These are phyloP conservation scores for Flaveria bidentis DNA, from an alignment of 129 eudicot species.

Conservation along the genomic window DNA sequence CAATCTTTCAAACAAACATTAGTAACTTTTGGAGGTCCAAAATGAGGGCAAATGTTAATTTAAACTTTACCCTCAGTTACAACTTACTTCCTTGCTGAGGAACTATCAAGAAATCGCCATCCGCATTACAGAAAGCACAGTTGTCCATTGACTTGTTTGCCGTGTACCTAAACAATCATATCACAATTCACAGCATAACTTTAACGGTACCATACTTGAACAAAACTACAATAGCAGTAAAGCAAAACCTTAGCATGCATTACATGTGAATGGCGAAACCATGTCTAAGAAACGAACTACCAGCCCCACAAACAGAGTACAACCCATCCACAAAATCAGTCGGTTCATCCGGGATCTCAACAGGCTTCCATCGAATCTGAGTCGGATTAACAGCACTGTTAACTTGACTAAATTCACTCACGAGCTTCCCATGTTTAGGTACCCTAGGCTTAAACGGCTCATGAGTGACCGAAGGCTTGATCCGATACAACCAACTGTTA, in stretches of 20 bases:
- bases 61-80: background rate
- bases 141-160: slow-evolving; percentile 93
- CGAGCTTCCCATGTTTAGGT: slow-evolving; percentile 68
- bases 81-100: slow-evolving; percentile 96
- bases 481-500: slow-evolving; percentile 86
- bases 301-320: slow-evolving; percentile 91
- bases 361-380: slow-evolving; percentile 91
- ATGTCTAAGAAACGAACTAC: slow-evolving; percentile 92
- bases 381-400: slow-evolving; percentile 86
- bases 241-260: slow-evolving; percentile 22
- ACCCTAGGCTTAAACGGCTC: slow-evolving; percentile 80
- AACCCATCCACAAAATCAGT: slow-evolving; percentile 82
- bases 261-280: slow-evolving; percentile 99
- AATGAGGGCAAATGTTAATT: background rate
- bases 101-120: slow-evolving; percentile 95
- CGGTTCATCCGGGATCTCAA: slow-evolving; percentile 56
- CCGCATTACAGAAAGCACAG: slow-evolving; percentile 95
- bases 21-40: slow-evolving; percentile 15
- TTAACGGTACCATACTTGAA: background rate
- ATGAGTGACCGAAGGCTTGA: slow-evolving; percentile 96
- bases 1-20: background rate
- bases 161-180: slow-evolving; percentile 53
- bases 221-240: background rate
- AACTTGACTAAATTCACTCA: slow-evolving; percentile 76
- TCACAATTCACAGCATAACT: background rate